Conservation (phyloP, 2,329 filamentous ascomycete species). For the Leptodontidium sp. region DNA sequence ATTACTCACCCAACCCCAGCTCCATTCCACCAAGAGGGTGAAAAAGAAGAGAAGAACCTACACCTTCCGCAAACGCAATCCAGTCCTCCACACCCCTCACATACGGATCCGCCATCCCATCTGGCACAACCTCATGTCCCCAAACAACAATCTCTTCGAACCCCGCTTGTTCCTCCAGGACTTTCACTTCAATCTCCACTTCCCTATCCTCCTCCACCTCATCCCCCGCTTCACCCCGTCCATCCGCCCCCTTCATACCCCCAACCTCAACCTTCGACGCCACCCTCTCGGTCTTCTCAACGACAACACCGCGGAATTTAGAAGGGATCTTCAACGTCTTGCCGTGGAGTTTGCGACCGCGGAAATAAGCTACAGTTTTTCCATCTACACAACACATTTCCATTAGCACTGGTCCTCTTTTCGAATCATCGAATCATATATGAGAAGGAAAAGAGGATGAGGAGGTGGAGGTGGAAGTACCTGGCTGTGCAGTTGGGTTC, state of each 20-base stretch:
- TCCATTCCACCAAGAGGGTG: too few species aligned
- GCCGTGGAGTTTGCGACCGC: constrained; percentile 81
- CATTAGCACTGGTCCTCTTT: background rate
- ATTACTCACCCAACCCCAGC: background rate
- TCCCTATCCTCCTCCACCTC: constrained; percentile 47
- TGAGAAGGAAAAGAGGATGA: background rate
- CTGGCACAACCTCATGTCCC: constrained; percentile 76
- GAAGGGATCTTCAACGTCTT: constrained; percentile 71
- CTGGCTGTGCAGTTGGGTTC: constrained; percentile 62
- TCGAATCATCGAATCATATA: background rate
- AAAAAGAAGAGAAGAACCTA: constrained; percentile 47
- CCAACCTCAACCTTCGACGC: constrained; percentile 37
- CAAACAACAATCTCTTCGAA: constrained; percentile 86
- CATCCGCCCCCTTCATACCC: background rate
- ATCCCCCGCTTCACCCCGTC: background rate
- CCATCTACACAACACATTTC: constrained; percentile 52
- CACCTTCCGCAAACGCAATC: constrained; percentile 75
- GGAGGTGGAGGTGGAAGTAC: constrained; percentile 42
- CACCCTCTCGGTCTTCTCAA: constrained; percentile 55
- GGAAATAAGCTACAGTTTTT: constrained; percentile 70
- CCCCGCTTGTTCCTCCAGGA: constrained; percentile 67
- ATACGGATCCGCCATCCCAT: constrained; percentile 71
- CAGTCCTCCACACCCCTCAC: constrained; percentile 82
- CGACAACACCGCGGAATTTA: constrained; percentile 73
- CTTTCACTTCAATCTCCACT: constrained; percentile 59